Percentiles rank a stretch among this genome's conserved stretches.
Evolutionary conservation across 805 yeast species (phyloP).

Genomic region (Metschnikowia amazonensis): DNA sequence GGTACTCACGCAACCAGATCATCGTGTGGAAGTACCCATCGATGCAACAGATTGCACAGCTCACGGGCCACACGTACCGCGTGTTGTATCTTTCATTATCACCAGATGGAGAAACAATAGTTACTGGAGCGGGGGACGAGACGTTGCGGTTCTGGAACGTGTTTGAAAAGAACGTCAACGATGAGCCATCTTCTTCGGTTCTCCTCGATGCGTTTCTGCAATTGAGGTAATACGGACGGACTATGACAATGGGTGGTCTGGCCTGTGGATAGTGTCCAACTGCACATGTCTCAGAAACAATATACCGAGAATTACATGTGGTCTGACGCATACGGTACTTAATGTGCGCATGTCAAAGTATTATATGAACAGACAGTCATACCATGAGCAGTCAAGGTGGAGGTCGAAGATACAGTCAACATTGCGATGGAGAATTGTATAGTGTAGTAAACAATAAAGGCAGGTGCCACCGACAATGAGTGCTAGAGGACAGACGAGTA

Average conservation of each 20-base stretch:
- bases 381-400: too few relatives aligned
- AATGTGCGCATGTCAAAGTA: not conserved
- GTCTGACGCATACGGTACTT: not conserved
- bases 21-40: constrained; percentile 92
- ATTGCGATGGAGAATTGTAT: not conserved
- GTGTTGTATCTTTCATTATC: constrained; percentile 86
- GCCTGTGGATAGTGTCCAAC: too few relatives aligned
- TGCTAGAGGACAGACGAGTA: too few relatives aligned
- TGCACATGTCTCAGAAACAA: not conserved
- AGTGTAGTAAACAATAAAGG: not conserved
- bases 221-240: constrained; percentile 45
- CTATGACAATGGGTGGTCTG: not conserved
- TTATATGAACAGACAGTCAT: not conserved
- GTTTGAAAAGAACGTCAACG: constrained; percentile 69
- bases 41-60: constrained; percentile 87
- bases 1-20: constrained; percentile 85
- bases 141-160: constrained; percentile 94
- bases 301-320: not conserved
- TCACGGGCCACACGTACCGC: constrained; percentile 91
- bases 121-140: constrained; percentile 98
- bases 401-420: too few relatives aligned
- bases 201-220: constrained; percentile 73
- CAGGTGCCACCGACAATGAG: too few relatives aligned
- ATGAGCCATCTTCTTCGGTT: constrained; percentile 57
- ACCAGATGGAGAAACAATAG: constrained; percentile 95